Evolutionary conservation across 768 basidiomycete species (phyloP).

Genomic region (Kwoniella sp.): DNA sequence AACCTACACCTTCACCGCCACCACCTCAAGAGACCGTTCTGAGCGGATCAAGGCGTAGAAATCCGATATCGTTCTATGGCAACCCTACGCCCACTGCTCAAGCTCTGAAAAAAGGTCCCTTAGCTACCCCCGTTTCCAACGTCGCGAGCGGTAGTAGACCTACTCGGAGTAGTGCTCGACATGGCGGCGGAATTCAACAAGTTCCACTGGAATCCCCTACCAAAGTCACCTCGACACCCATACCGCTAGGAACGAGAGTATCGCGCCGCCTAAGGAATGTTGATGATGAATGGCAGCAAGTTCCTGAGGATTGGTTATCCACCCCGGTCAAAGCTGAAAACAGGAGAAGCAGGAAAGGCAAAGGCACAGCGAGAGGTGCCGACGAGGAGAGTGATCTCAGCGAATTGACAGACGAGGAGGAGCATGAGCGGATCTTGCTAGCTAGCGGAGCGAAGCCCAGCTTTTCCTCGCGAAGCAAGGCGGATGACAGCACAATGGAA

Average conservation of each 20-base stretch:
- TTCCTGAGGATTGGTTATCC: constrained; percentile 38
- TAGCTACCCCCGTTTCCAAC: background rate
- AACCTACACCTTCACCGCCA: constrained; percentile 27
- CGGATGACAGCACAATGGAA: constrained; percentile 3
- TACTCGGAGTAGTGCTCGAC: constrained; percentile 30
- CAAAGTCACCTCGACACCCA: constrained; percentile 18
- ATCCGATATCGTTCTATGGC: constrained; percentile 44
- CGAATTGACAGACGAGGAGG: constrained; percentile 53
- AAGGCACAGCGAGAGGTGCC: constrained; percentile 15
- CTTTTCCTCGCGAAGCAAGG: background rate
- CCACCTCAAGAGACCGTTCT: constrained; percentile 17
- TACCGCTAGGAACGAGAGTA: constrained; percentile 33
- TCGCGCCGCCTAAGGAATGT: constrained; percentile 36
- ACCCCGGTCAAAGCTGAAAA: constrained; percentile 14
- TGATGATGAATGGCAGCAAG: constrained; percentile 49
- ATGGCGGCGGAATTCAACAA: constrained; percentile 2
- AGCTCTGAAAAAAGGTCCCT: constrained; percentile 33
- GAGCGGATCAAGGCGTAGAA: constrained; percentile 33
- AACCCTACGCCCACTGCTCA: constrained; percentile 36
- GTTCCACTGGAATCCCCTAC: constrained; percentile 12
- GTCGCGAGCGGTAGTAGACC: constrained; percentile 10
- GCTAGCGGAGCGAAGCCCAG: constrained; percentile 12
- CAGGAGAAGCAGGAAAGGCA: constrained; percentile 10
- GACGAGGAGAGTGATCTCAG: constrained; percentile 51
- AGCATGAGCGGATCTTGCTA: constrained; percentile 25